Evolutionary conservation across 148 eudicot species (phyloP).

Genomic region (Dianthus caryophyllus): DNA sequence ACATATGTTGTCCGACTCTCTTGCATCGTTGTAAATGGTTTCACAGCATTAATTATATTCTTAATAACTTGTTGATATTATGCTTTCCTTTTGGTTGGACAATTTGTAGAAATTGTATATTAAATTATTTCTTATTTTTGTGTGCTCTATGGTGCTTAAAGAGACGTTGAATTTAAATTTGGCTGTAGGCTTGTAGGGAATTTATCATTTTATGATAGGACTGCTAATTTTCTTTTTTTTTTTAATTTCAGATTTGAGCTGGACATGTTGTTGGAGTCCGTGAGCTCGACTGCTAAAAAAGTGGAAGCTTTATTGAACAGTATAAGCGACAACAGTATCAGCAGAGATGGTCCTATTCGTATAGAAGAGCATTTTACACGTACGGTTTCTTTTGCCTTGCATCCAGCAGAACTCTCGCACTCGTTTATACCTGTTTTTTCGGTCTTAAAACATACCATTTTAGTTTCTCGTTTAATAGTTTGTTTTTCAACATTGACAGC

Average conservation of each 20-base stretch:
- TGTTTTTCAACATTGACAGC: constrained; percentile 38
- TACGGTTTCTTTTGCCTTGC: constrained; percentile 17
- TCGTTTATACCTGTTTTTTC: background rate
- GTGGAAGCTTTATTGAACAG: constrained; percentile 71
- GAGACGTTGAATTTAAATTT: background rate
- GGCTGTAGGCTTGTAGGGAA: too few relatives aligned
- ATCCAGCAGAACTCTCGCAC: background rate
- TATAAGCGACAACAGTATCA: constrained; percentile 44
- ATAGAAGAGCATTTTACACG: constrained; percentile 84
- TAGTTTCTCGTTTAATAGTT: background rate
- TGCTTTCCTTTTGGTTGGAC: too few relatives aligned
- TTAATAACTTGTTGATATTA: background rate
- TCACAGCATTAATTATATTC: background rate
- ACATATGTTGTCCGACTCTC: background rate
- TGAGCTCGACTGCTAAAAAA: constrained; percentile 71
- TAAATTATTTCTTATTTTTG: too few relatives aligned
- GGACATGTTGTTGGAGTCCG: constrained; percentile 95
- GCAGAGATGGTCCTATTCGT: constrained; percentile 44
- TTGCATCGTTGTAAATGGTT: background rate
- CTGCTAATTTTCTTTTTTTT: background rate
- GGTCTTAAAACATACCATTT: background rate
- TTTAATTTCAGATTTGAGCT: constrained; percentile 77
- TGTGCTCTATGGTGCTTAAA: too few relatives aligned
- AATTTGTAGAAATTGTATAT: too few relatives aligned
- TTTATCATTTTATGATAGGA: background rate